A percentile compares a stretch with the other conserved stretches of the same genome.
phyloP scores from a whole-genome alignment of 371 early-diverging fungal species.

The Neoconidiobolus thromboides region DNA sequence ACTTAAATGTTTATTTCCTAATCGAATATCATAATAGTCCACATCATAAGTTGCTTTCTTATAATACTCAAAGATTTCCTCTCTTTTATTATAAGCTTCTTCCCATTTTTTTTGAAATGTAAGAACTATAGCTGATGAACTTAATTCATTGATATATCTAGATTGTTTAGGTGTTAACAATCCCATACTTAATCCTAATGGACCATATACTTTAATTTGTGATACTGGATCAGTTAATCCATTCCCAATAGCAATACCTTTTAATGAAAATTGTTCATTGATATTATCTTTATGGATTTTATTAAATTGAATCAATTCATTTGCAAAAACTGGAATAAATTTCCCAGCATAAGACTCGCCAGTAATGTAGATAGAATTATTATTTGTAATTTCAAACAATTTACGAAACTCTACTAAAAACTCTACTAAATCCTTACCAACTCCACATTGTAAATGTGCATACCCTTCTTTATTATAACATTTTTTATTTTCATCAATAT shows the following conservation, averaged over 20 bases:
- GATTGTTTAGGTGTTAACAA: conserved; percentile 18
- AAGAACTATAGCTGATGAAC: conserved; percentile 13
- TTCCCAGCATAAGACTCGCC: conserved; percentile 38
- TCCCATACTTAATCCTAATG: conserved; percentile 3
- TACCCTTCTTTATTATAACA: conserved; percentile 18
- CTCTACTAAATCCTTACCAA: conserved; percentile 19
- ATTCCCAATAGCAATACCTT: conserved; percentile 70
- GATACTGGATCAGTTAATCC: conserved; percentile 73
- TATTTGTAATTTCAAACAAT: conserved; percentile 20
- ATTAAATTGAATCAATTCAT: conserved; percentile 9
- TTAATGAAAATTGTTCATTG: conserved; percentile 30
- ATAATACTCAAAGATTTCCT: conserved; percentile 28
- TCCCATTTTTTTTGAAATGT: conserved; percentile 19
- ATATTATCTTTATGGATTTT: not conserved
- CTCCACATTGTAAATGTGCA: conserved; percentile 22
- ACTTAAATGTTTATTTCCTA: conserved; percentile 24
- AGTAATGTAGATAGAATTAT: conserved; percentile 19
- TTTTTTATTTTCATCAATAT: conserved; percentile 1
- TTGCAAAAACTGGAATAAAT: conserved; percentile 31
- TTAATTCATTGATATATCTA: conserved; percentile 14
- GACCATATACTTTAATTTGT: conserved; percentile 67
- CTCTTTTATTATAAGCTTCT: conserved; percentile 17
- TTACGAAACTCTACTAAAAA: conserved; percentile 27
- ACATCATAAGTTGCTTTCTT: conserved; percentile 30
- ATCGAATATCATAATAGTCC: conserved; percentile 45